Conservation (phyloP, 2,329 filamentous ascomycete species). For the Botrytis sinoallii region DNA sequence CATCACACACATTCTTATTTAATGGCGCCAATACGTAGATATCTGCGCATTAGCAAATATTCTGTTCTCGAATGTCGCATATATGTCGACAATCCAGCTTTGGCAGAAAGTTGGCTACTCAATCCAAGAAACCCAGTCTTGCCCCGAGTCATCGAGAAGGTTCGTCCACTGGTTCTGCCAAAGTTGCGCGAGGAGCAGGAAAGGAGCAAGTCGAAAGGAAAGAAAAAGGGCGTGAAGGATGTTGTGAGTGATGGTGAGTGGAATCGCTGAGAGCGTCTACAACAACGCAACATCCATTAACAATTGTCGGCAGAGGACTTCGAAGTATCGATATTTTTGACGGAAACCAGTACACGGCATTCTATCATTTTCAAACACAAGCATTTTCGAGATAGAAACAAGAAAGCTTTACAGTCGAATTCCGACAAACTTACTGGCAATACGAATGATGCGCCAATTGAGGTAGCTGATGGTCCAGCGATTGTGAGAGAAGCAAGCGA, state of each 20-base stretch:
- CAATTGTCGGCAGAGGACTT: conserved; percentile 69
- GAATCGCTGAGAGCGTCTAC: neutral
- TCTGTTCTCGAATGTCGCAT: conserved; percentile 96
- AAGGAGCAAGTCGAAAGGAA: conserved; percentile 55
- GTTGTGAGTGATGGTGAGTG: conserved; percentile 70
- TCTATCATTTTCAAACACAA: conserved; percentile 85
- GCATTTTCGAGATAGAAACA: conserved; percentile 61
- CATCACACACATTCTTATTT: neutral
- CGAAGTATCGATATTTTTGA: conserved; percentile 91
- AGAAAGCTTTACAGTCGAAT: conserved; percentile 48
- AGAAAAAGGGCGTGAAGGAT: conserved; percentile 73
- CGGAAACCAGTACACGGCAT: conserved; percentile 80
- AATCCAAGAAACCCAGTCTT: conserved; percentile 73
- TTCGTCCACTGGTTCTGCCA: conserved; percentile 81
- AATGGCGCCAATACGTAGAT: conserved; percentile 87
- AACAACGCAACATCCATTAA: conserved; percentile 23
- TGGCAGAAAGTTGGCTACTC: conserved; percentile 80
- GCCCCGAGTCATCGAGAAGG: conserved; percentile 76
- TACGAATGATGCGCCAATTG: conserved; percentile 48
- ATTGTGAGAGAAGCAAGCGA: conserved; percentile 33
- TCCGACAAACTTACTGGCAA: conserved; percentile 59
- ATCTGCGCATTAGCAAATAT: conserved; percentile 86
- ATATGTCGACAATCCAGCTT: conserved; percentile 86
- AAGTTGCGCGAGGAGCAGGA: conserved; percentile 87
- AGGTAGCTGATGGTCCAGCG: conserved; percentile 36